Base-by-base conservation (phyloP, 306 rosid species). In the Rosa lucieae region DNA sequence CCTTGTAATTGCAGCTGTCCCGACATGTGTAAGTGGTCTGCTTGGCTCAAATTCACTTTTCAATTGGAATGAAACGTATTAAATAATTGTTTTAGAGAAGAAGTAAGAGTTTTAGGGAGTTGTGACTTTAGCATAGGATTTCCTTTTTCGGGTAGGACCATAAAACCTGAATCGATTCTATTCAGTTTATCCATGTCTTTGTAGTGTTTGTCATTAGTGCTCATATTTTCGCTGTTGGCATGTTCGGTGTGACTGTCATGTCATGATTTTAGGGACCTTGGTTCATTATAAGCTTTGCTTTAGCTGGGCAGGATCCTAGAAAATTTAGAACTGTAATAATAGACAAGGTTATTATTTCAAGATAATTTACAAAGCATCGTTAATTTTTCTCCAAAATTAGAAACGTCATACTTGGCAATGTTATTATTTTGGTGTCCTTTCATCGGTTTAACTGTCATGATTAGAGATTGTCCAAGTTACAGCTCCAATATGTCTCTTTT, bases 1-100 rank as follows among this genome's bases (percentile, higher is more conserved):
- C 94, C 86, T 95, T 72, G 97, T 93, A 74, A 59, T 84, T 82
- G 96, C 96, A 21, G 94, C 98, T 46, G 88, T 95, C 65, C 99
- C 99, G 29, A 84, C 97, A 52, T 78, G 84, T 83, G 99, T 93
- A 87, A 93, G 96, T 88, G 79, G 32, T 73, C 32, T 18, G 10
- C 46, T 43, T 55, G 62, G 47, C 23, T 74, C 17, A 13, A 21
- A 3, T 4, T 44, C 35, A 62, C 51, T 10, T 76, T 18, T 75
- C 44, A 29, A 0, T 26, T 29, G 14, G 14, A 10, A 29, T 40
- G 35, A 62, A 9, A 5, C 37, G 20, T 51, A 21, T 29, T 18
- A 1, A 1, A 8, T 59, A 17, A 26, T 15, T 9, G 12, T 10
- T 74, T 49, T 48, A 21, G 17, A 40, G 55, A 4, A 6, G 10